These are phyloP conservation scores for Trifolium fragiferum DNA, from an alignment of 306 rosid species.

Conservation along the genomic window DNA sequence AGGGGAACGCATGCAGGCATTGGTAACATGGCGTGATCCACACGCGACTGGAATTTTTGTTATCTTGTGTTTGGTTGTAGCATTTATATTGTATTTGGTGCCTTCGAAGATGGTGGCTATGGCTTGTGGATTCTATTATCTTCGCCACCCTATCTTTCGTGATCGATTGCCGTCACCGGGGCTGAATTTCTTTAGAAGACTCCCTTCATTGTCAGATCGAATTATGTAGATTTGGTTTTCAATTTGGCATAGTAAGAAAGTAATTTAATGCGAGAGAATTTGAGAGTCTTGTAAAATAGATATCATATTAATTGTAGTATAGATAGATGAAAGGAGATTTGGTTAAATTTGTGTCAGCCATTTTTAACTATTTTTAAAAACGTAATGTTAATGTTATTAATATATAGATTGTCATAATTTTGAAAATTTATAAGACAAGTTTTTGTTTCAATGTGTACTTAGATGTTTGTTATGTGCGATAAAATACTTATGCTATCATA, in stretches of 20 bases:
- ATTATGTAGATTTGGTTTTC: slow-evolving; percentile 53
- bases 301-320: background rate
- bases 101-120: slow-evolving; percentile 80
- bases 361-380: background rate
- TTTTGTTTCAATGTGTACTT: background rate
- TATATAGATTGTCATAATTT: background rate
- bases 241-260: background rate
- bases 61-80: slow-evolving; percentile 68
- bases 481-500: no score
- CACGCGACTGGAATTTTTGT: slow-evolving; percentile 81
- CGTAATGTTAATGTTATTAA: background rate
- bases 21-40: slow-evolving; percentile 96
- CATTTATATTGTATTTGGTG: slow-evolving; percentile 62
- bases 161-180: slow-evolving; percentile 73
- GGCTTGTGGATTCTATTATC: slow-evolving; percentile 81
- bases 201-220: slow-evolving; percentile 79
- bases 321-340: background rate
- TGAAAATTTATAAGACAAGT: background rate
- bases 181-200: slow-evolving; percentile 72
- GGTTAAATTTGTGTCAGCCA: background rate
- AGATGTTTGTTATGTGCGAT: background rate
- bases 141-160: slow-evolving; percentile 80
- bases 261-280: background rate
- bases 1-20: slow-evolving; percentile 77
- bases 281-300: background rate